These are phyloP conservation scores for Trichosporon coremiiforme DNA, from an alignment of 1,284 basidiomycete species.

Conservation along the genomic window DNA sequence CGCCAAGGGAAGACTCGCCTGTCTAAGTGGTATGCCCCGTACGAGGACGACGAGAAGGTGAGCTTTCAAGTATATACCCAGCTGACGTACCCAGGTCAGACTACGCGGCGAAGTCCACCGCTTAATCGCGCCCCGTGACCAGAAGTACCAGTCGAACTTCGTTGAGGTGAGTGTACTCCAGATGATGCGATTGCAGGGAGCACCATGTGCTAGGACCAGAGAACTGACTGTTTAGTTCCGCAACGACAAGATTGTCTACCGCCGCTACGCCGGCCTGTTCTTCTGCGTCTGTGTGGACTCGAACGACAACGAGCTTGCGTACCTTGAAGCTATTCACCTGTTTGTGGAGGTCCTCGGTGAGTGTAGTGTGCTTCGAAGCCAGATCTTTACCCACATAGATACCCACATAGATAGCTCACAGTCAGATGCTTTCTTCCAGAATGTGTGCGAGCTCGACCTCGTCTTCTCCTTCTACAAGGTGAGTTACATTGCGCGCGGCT, in stretches of 20 bases:
- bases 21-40: conserved; percentile 96
- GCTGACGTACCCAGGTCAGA: conserved; percentile 65
- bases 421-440: conserved; percentile 98
- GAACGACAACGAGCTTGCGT: conserved; percentile 96
- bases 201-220: too few relatives aligned
- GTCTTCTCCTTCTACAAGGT: conserved; percentile 99
- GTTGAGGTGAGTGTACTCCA: conserved; percentile 72
- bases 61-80: conserved; percentile 31
- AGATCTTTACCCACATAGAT: too few relatives aligned
- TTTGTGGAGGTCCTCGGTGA: conserved; percentile 97
- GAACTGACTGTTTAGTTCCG: conserved; percentile 67
- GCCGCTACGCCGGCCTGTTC: conserved; percentile 95
- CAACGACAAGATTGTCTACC: conserved; percentile 92
- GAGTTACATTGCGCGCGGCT: conserved; percentile 26
- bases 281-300: conserved; percentile 97
- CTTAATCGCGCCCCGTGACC: conserved; percentile 92
- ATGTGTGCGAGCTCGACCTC: conserved; percentile 93
- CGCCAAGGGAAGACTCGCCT: conserved; percentile 95
- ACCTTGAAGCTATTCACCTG: conserved; percentile 94
- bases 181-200: not conserved
- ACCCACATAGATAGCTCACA: too few relatives aligned
- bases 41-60: conserved; percentile 94
- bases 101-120: conserved; percentile 93
- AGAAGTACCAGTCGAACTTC: conserved; percentile 99
- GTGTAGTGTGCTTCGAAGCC: conserved; percentile 59